A percentile compares a stretch with the other conserved stretches of the same genome.
Conservation (phyloP, 495 filamentous ascomycete species). For the Coniosporium apollinis region DNA sequence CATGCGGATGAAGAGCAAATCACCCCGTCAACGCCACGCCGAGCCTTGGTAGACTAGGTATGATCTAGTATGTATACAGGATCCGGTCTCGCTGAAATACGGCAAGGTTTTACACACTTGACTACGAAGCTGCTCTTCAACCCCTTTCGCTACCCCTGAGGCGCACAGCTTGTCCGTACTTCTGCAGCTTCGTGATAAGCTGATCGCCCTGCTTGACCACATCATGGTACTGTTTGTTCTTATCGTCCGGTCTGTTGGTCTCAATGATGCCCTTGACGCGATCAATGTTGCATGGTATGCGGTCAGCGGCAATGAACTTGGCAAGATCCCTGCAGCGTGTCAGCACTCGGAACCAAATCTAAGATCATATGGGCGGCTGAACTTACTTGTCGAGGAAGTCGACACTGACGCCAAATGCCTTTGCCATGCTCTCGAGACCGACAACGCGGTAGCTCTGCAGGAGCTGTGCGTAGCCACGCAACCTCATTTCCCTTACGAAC, state of each 20-base stretch:
- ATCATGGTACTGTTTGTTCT: conserved; percentile 97
- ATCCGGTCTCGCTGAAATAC: no score
- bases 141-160: conserved; percentile 85
- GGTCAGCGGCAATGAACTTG: conserved; percentile 89
- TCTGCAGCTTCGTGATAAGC: conserved; percentile 95
- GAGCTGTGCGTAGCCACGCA: conserved; percentile 87
- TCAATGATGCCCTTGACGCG: conserved; percentile 95
- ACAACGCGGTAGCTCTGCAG: conserved; percentile 98
- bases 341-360: conserved; percentile 5
- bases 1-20: no score
- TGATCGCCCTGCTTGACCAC: conserved; percentile 94
- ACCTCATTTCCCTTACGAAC: conserved; percentile 96
- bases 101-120: no score
- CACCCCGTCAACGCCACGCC: no score
- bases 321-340: conserved; percentile 55
- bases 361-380: conserved; percentile 6
- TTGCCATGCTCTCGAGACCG: conserved; percentile 85
- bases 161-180: conserved; percentile 91
- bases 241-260: conserved; percentile 92
- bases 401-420: conserved; percentile 86
- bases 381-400: conserved; percentile 85
- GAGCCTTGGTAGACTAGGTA: no score
- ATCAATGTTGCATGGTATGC: conserved; percentile 92
- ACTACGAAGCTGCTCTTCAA: no score
- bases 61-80: no score